These are phyloP conservation scores for Lepiota brunneoincarnata DNA, from an alignment of 768 basidiomycete genomes.

Conservation along the genomic window DNA sequence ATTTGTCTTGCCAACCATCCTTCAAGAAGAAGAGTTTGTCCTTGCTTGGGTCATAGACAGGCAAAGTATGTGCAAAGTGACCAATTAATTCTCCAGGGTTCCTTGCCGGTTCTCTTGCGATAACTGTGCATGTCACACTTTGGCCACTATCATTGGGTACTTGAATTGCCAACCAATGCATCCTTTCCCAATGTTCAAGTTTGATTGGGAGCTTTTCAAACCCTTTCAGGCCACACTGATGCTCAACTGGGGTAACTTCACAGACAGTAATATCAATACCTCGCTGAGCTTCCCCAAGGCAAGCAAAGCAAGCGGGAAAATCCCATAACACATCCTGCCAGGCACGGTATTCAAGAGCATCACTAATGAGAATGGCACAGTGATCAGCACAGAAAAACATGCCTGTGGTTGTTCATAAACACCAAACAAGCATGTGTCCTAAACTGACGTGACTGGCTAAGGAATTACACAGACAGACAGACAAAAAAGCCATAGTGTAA, in stretches of 20 bases:
- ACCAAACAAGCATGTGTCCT: slow-evolving; percentile 25
- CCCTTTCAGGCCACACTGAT: no score
- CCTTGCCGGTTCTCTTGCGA: background rate
- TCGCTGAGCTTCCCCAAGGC: slow-evolving; percentile 14
- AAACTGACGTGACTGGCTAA: slow-evolving; percentile 24
- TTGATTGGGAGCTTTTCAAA: background rate
- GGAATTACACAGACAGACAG: no score
- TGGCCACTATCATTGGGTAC: slow-evolving; percentile 8
- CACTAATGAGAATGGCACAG: slow-evolving; percentile 26
- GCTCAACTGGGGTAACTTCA: no score
- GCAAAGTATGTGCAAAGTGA: slow-evolving; percentile 20
- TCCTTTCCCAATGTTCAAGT: background rate
- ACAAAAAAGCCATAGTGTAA: no score
- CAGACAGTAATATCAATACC: slow-evolving; percentile 26
- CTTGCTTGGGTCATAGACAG: slow-evolving; percentile 14
- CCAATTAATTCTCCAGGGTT: slow-evolving; percentile 18
- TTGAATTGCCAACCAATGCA: background rate
- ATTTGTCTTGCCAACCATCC: slow-evolving; percentile 25
- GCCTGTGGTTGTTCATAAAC: slow-evolving; percentile 20
- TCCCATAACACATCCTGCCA: slow-evolving; percentile 19
- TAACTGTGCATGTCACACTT: slow-evolving; percentile 3
- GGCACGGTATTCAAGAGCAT: slow-evolving; percentile 2
- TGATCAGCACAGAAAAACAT: slow-evolving; percentile 32
- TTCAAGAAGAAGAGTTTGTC: slow-evolving; percentile 25
- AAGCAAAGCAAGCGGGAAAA: slow-evolving; percentile 28